Evolutionary conservation across 768 basidiomycete species (phyloP).

Genomic region (Mycena leptocephala): DNA sequence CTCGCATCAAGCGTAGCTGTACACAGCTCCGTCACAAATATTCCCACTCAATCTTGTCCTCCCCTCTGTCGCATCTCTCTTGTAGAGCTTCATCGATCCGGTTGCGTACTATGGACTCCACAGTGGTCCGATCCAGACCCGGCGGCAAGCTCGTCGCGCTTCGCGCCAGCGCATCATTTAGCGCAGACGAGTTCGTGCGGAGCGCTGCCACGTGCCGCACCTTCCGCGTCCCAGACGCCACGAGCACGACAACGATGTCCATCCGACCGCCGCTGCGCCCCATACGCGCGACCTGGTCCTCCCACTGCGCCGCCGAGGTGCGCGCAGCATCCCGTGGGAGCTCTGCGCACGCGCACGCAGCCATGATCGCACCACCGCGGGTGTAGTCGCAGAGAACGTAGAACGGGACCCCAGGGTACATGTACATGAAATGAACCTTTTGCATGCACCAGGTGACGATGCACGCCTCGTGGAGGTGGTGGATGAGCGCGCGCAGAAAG

Average conservation of each 20-base stretch:
- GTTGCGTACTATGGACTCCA: background rate
- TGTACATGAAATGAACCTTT: conserved; percentile 12
- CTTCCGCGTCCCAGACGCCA: conserved; percentile 60
- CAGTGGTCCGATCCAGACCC: background rate
- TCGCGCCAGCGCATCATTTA: background rate
- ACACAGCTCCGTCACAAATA: background rate
- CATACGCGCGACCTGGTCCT: conserved; percentile 8
- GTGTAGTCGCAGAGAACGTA: conserved; percentile 12
- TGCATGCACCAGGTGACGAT: conserved; percentile 13
- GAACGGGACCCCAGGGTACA: conserved; percentile 3
- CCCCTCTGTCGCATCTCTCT: background rate
- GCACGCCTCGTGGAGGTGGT: background rate
- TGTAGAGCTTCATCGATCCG: background rate
- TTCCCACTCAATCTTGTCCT: background rate
- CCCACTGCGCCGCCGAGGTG: conserved; percentile 5
- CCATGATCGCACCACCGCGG: background rate
- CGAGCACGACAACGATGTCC: conserved; percentile 68
- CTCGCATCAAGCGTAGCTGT: too few relatives aligned
- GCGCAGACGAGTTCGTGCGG: background rate
- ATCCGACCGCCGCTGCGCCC: conserved; percentile 16
- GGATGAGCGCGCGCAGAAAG: conserved; percentile 12
- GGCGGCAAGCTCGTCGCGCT: background rate
- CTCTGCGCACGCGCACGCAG: background rate
- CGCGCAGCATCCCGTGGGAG: background rate
- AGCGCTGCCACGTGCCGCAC: background rate